Percentiles rank a stretch among this genome's conserved stretches.
Evolutionary conservation across 345 rosid species (phyloP).

Genomic region (Streptanthus diversifolius): DNA sequence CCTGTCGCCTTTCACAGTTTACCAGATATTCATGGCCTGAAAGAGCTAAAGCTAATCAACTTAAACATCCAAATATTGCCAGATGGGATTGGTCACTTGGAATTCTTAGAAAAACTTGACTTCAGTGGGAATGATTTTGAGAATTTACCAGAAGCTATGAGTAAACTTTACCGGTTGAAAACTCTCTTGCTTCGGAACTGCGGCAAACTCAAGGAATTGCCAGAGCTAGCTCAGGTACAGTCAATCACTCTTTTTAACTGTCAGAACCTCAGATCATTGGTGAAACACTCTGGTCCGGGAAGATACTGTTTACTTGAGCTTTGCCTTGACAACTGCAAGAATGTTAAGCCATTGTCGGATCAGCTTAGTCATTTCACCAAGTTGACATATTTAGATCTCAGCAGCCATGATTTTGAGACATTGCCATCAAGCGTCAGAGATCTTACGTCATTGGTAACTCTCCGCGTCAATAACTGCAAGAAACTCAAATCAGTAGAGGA

Average conservation of each 20-base stretch:
- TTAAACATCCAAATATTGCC: not conserved
- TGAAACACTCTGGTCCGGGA: not conserved
- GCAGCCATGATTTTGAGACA: slow-evolving; percentile 8
- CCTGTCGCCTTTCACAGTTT: not conserved
- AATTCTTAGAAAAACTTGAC: not conserved
- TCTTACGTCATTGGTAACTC: slow-evolving; percentile 9
- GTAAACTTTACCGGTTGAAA: not conserved
- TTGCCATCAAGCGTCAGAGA: slow-evolving; percentile 1
- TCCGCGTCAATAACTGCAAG: slow-evolving; percentile 10
- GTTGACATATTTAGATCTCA: slow-evolving; percentile 18
- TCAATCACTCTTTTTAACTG: slow-evolving; percentile 3
- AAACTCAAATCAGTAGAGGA: slow-evolving; percentile 2
- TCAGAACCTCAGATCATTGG: not conserved
- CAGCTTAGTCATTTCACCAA: slow-evolving; percentile 10
- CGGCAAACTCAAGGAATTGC: not conserved
- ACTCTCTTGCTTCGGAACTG: slow-evolving; percentile 10
- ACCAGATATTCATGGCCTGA: not conserved
- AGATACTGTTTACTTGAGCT: slow-evolving; percentile 17
- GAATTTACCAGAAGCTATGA: not conserved
- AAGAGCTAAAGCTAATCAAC: slow-evolving; percentile 12
- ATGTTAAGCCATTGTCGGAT: not conserved
- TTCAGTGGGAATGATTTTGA: slow-evolving; percentile 6
- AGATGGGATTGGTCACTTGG: not conserved
- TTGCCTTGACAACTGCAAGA: slow-evolving; percentile 21
- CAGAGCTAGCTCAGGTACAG: not conserved